These are phyloP conservation scores for Exophiala sp. DNA, from an alignment of 2,329 filamentous ascomycete species.

Conservation along the genomic window DNA sequence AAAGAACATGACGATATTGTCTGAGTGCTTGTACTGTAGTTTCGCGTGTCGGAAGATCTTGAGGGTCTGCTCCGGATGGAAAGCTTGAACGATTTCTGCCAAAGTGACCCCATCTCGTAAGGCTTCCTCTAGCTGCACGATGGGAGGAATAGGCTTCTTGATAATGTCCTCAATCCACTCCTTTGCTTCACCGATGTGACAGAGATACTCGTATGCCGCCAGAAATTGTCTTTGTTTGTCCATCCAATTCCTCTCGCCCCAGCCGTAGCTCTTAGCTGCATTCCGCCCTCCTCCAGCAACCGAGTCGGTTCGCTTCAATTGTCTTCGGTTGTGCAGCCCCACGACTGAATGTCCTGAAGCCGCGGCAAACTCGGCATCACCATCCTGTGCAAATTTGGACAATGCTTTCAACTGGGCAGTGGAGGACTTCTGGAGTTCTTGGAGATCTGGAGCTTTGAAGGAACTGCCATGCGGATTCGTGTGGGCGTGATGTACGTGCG, in stretches of 20 bases:
- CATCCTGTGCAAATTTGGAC: slow-evolving; percentile 74
- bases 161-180: slow-evolving; percentile 98
- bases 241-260: slow-evolving; percentile 94
- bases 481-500: slow-evolving; percentile 30
- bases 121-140: slow-evolving; percentile 89
- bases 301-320: slow-evolving; percentile 68
- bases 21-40: slow-evolving; percentile 90
- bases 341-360: slow-evolving; percentile 79
- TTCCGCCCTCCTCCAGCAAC: slow-evolving; percentile 47
- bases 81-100: slow-evolving; percentile 86
- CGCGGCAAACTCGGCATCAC: slow-evolving; percentile 72
- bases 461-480: slow-evolving; percentile 38
- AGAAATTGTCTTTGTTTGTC: slow-evolving; percentile 96
- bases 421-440: slow-evolving; percentile 79
- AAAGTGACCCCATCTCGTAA: slow-evolving; percentile 89
- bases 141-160: slow-evolving; percentile 78
- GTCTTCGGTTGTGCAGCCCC: slow-evolving; percentile 78
- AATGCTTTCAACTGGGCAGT: slow-evolving; percentile 85
- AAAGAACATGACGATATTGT: slow-evolving; percentile 97
- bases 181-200: slow-evolving; percentile 97
- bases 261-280: slow-evolving; percentile 58
- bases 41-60: slow-evolving; percentile 83
- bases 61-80: slow-evolving; percentile 71
- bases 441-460: slow-evolving; percentile 68
- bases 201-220: slow-evolving; percentile 96